Percentiles rank a stretch among this genome's conserved stretches.
Evolutionary conservation across 345 rosid genomes (phyloP).

Genomic region (Syzygium grande): DNA sequence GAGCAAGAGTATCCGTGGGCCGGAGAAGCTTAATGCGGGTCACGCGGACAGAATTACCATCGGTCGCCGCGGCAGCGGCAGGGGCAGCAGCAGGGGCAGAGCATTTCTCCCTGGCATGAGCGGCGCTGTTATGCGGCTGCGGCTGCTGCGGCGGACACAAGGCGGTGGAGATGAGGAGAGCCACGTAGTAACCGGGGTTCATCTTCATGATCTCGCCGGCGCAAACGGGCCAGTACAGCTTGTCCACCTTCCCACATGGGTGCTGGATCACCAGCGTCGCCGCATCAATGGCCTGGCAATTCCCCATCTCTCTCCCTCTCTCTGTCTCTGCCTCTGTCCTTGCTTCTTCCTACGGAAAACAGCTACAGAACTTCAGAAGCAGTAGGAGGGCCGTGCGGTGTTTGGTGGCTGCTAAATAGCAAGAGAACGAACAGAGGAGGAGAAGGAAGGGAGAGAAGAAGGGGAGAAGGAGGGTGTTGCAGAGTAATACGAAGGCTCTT

Average conservation of each 20-base stretch:
- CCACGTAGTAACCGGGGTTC: slow-evolving; percentile 91
- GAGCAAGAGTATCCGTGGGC: slow-evolving; percentile 68
- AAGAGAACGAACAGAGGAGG: background rate
- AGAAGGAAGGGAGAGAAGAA: background rate
- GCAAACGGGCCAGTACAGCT: slow-evolving; percentile 45
- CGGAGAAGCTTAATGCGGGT: slow-evolving; percentile 92
- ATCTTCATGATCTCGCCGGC: slow-evolving; percentile 69
- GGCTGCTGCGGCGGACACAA: slow-evolving; percentile 15
- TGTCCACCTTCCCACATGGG: slow-evolving; percentile 70
- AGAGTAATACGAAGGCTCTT: slow-evolving; percentile 13
- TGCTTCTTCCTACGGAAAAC: background rate
- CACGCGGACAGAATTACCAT: slow-evolving; percentile 37
- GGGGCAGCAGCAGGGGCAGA: background rate
- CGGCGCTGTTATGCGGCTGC: background rate
- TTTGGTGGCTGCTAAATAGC: background rate
- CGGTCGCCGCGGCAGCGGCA: slow-evolving; percentile 9
- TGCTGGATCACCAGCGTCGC: slow-evolving; percentile 70
- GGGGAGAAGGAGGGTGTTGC: background rate
- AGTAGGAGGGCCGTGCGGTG: background rate
- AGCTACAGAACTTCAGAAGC: background rate
- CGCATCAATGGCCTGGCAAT: slow-evolving; percentile 86
- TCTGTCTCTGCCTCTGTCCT: background rate
- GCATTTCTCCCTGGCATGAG: background rate
- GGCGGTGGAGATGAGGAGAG: slow-evolving; percentile 81
- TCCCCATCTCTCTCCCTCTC: slow-evolving; percentile 46